Evolutionary conservation across 2,329 filamentous ascomycete species (phyloP), one percentile per base, ranked within the genome.

Genomic region (Fusarium sublunatum): DNA sequence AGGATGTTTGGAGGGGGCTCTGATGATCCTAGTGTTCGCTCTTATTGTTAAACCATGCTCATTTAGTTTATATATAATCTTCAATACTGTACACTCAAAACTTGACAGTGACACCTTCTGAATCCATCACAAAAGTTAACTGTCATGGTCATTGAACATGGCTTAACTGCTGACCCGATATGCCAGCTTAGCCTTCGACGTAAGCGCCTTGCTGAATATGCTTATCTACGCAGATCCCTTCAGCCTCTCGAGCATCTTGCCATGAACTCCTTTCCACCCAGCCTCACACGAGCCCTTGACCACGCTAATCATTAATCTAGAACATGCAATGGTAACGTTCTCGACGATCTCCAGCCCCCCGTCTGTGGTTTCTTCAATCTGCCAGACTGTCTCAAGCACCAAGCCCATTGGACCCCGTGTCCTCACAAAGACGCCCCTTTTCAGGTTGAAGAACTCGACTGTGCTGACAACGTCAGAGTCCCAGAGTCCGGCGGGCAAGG

Each of bases 401-500:
- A 84, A 75, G 40, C 76, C 78, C 71, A 86, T 67, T 19, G 84
- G 83, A 36, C 81, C 82, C 39, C 74, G 75, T 50, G 86, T 81
- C 9, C 83, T 74, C 38, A 83, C 80, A 69, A 84, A 86, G 7
- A 83, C 66, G 15, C 84, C 84, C 26, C 72, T 76, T n/a, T 74
- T 74, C 15, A 82, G 73, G 59, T 84, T 73, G 15, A 82, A 80
- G 58, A 86, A 82, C 72, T 86, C 83, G 68, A 84, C 83, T 6
- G 72, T 79, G 74, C 83, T 85, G 48, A 82, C 77, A 7, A 86
- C 81, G 43, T 81, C 80, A 47, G 78, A 81, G 67, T 83, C 82
- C 83, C 82, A 86, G 26, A 86, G 75, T 3, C 83, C 83, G 12
- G 82, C 82, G 4, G 83, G 83, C 24, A 86, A 75, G 34, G 82